Base-by-base conservation (phyloP, 768 basidiomycete genomes). In the Gautieria morchelliformis region DNA sequence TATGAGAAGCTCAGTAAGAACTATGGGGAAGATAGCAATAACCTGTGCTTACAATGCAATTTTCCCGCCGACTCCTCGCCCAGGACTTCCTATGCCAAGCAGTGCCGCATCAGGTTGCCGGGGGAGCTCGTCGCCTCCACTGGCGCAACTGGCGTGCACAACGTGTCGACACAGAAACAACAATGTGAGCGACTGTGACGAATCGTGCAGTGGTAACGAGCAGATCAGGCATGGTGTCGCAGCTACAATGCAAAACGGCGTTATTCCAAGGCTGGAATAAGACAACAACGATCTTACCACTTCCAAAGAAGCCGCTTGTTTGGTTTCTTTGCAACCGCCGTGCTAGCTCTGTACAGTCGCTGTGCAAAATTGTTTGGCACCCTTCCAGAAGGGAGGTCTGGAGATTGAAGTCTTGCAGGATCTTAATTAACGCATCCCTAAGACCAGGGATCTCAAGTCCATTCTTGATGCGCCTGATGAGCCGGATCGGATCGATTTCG, bases 361-460 rank as follows among this genome's bases (percentile, higher is more conserved):
- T 83, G 55, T 89, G 78, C 57, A 98, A 68, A 52, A 98, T 91
- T 4, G 80, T 81, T 70, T 90, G 87, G 65, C 93, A 96, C 1
- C 95, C 95, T 62, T 96, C 93, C 51, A 98, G 74, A 10, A 99
- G 71, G 9, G 92, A 94, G 24, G 92, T 88, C 69, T 95, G 95
- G 7, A 98, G 73, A 65, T 97, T 92, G 67, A 94, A 96, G 65
- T 96, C 94, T 61, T 95, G 93, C 51, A 99, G 72, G 54, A 99
- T 97, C 78, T 96, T 98, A 73, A 98, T 90, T 35, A 98, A 71
- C 4, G 95, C 93, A 51, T 86, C 84, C 67, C 96, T 94, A 58
- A 99, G 76, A 1, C 95, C 95, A 0, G 93, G 93, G 47, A 99
- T 97, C 70, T 98, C 93, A 3, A 98, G 76, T 2, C 96, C 94